Percentiles rank a stretch among this genome's conserved stretches.
phyloP scores from a whole-genome alignment of 129 eudicot species.

The Flaveria robusta region DNA sequence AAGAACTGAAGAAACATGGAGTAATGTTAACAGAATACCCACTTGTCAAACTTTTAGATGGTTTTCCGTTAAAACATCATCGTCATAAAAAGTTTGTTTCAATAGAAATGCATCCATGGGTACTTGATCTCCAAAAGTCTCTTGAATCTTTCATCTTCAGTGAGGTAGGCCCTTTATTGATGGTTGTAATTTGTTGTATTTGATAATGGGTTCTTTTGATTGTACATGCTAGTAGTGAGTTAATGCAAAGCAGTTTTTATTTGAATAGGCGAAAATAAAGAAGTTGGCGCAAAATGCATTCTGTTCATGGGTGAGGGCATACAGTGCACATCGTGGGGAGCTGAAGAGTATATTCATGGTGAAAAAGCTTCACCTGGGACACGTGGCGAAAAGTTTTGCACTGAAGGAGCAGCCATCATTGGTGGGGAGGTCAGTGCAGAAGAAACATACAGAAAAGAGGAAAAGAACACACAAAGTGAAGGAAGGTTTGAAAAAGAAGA shows the following conservation, averaged over 20 bases:
- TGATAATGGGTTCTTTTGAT: background rate
- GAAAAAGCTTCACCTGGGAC: slow-evolving; percentile 97
- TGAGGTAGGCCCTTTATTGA: slow-evolving; percentile 47
- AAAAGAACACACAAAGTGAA: slow-evolving; percentile 49
- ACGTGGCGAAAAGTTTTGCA: slow-evolving; percentile 90
- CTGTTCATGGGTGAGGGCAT: slow-evolving; percentile 95
- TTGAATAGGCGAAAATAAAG: slow-evolving; percentile 53
- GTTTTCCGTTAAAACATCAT: slow-evolving; percentile 59
- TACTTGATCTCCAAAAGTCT: slow-evolving; percentile 71
- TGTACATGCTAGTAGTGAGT: too few species aligned
- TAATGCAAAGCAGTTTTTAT: background rate
- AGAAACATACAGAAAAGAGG: slow-evolving; percentile 69
- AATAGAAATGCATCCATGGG: slow-evolving; percentile 91
- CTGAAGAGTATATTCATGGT: slow-evolving; percentile 82
- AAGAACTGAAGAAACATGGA: slow-evolving; percentile 76
- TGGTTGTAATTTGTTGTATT: background rate
- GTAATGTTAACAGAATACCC: slow-evolving; percentile 78
- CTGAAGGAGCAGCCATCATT: slow-evolving; percentile 92
- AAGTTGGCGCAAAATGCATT: slow-evolving; percentile 69
- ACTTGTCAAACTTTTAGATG: slow-evolving; percentile 66
- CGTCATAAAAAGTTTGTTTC: slow-evolving; percentile 63
- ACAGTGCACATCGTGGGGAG: slow-evolving; percentile 94
- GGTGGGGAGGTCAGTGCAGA: slow-evolving; percentile 73
- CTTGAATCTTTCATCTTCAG: slow-evolving; percentile 58
- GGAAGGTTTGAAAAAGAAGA: slow-evolving; percentile 55